phyloP scores from a whole-genome alignment of 257 asterid species.

The Penstemon davidsonii region DNA sequence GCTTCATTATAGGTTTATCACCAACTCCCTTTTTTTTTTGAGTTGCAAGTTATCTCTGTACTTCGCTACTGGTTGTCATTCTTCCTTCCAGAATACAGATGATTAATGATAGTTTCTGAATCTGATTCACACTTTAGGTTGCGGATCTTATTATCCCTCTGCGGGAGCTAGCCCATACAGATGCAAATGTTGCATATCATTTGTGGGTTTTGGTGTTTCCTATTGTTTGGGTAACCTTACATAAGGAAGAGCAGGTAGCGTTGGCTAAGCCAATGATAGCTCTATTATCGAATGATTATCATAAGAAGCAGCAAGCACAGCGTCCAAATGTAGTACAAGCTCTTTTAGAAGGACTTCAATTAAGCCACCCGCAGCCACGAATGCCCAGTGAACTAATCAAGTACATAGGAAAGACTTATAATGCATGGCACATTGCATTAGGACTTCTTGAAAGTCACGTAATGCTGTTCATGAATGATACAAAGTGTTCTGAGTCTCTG shows the following conservation, averaged over 20 bases:
- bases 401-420: conserved; percentile 94
- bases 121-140: conserved; percentile 51
- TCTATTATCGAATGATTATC: conserved; percentile 93
- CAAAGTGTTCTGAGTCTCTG: conserved; percentile 94
- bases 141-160: conserved; percentile 90
- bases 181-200: conserved; percentile 93
- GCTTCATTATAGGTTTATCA: background rate
- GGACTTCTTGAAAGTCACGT: conserved; percentile 97
- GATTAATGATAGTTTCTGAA: conserved; percentile 18
- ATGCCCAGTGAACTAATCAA: conserved; percentile 99
- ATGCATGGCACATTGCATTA: conserved; percentile 95
- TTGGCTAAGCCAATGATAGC: conserved; percentile 98
- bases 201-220: conserved; percentile 99
- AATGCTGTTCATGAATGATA: conserved; percentile 85
- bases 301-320: conserved; percentile 88
- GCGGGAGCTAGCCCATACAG: conserved; percentile 92
- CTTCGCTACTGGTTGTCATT: conserved; percentile 11
- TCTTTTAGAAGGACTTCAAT: conserved; percentile 95
- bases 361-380: conserved; percentile 99
- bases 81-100: conserved; percentile 19
- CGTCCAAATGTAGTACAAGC: conserved; percentile 99
- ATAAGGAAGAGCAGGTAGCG: conserved; percentile 91
- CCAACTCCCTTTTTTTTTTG: background rate
- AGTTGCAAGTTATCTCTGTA: conserved; percentile 4
- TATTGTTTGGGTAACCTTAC: conserved; percentile 98